Evolutionary conservation across 2,329 filamentous ascomycete genomes (phyloP).

Genomic region (Plectosphaerella sp.): DNA sequence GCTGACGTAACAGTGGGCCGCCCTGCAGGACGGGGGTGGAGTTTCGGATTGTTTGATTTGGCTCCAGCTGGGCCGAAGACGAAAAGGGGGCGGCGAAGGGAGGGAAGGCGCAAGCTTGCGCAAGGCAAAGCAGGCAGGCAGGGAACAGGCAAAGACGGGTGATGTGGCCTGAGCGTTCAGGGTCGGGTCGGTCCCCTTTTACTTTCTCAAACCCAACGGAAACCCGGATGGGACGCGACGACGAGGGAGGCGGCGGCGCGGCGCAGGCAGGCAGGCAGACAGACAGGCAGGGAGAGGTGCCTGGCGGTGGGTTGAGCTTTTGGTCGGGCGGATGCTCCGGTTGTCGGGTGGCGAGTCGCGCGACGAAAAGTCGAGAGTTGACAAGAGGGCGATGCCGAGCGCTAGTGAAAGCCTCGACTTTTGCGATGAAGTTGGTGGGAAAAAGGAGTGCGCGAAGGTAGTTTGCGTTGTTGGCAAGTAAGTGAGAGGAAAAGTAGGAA

Average conservation of each 20-base stretch:
- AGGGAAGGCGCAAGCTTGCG: conserved; percentile 6
- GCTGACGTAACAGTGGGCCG: conserved; percentile 13
- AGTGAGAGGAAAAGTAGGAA: conserved; percentile 8
- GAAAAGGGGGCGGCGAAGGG: conserved; percentile 8
- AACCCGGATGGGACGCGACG: conserved; percentile 3
- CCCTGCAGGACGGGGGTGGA: conserved; percentile 4
- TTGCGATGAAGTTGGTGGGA: conserved; percentile 14
- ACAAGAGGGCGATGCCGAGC: conserved; percentile 27
- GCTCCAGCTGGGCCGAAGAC: conserved; percentile 3
- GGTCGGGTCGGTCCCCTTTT: conserved; percentile 7
- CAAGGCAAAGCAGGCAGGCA: neutral
- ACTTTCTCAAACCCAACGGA: conserved; percentile 6
- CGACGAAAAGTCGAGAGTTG: conserved; percentile 9
- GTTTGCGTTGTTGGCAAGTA: conserved; percentile 4
- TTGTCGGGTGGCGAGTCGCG: conserved; percentile 10
- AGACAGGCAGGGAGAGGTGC: conserved; percentile 14
- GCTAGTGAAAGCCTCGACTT: conserved; percentile 44
- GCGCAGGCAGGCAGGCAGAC: conserved; percentile 9
- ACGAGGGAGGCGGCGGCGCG: neutral
- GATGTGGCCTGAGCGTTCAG: conserved; percentile 8
- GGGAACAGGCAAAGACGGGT: conserved; percentile 7
- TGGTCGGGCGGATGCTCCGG: neutral
- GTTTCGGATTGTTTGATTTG: conserved; percentile 1
- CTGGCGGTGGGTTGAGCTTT: neutral
- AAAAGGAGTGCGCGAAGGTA: conserved; percentile 16